Evolutionary conservation across 2,329 filamentous ascomycete species (phyloP), one percentile per base, ranked within the genome.

Genomic region (Cladosporium phlei): DNA sequence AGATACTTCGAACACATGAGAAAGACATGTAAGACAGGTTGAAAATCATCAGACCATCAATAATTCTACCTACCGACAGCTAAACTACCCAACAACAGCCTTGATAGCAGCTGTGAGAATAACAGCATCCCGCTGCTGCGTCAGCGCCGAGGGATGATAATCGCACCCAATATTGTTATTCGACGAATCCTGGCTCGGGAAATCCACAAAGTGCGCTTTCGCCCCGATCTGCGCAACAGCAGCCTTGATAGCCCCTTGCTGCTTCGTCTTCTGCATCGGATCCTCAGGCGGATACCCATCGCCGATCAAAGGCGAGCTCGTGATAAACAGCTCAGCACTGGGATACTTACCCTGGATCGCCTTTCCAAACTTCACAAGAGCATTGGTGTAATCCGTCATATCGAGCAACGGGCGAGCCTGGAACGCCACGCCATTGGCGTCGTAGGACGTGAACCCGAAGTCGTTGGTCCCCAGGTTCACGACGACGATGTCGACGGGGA

Each of bases 401-500:
- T 19, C 10, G 28, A 43, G 39, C 10, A 43, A 55, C 47, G 4
- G 51, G 40, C 2, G 59, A 52, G 43, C 67, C 45, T 20, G 66
- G 53, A n/a, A 57, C 56, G 63, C 59, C 6, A 56, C 55, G 21
- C 51, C 53, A 52, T 70, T 70, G 32, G 60, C 59, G 49, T 69
- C 71, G 54, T 71, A 69, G 10, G 48, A 49, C 27, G 72, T 43
- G 29, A 43, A 43, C 2, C 39, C 39, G 14, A 43, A 43, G 39
- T 43, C 39, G 14, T 43, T 72, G 33, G 69, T 72, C 24, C 69
- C 69, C 0, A 73, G 64, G 48, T 69, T 70, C 51, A 73, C 67
- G 14, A 72, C 69, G 0, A 72, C 65, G 11, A 62, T 65, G 32
- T 70, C 61, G 10, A 64, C 62, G 20, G 39, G 39, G 2, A 29